Evolutionary conservation across 352 stramenopile species (phyloP), one percentile per base, ranked within the genome.

Genomic region (Phytophthora fragariae): DNA sequence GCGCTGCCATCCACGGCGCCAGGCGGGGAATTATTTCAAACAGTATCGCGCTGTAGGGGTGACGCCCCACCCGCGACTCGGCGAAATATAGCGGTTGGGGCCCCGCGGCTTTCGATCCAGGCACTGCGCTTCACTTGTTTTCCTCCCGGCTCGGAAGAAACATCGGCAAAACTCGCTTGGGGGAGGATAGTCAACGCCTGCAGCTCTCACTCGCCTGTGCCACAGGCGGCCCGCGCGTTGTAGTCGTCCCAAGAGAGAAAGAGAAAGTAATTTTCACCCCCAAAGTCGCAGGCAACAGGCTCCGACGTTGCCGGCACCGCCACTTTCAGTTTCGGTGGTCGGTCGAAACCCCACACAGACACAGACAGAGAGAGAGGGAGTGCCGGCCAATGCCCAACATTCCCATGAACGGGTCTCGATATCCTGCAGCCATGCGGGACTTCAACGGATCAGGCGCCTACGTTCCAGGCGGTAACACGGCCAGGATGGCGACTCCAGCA

Each of bases 221-320:
- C 70, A 77, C 70, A 77, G 70, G 70, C 70, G 70, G 70, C 65
- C 58, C 70, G 37, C 65, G 65, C 65, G 70, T 77, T 70, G 46
- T 73, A 77, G 70, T 59, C 70, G 70, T 65, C 64, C 65, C 64
- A 69, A 65, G 47, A 73, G 54, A 77, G 57, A 60, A 54, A 73
- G 65, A 72, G 11, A 44, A 39, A 67, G 57, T 27, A 57, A 50
- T 21, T 27, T 27, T 27, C 2, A 1, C 1, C 24, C 39, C 59
- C 15, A 41, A 41, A 41, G 24, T 27, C 24, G 24, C 35, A 41
- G 35, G 10, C 35, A 24, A 21, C 24, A 27, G 57, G 41, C 41
- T 49, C 41, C 41, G 41, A 21, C 41, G 41, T 49, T 17, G 41
- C 37, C 29, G 29, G 53, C 37, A 19, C 21, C 54, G 37, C 21